Evolutionary conservation across 2,329 filamentous ascomycete species (phyloP), one percentile per base, ranked within the genome.

Genomic region (Ploettnerulaceae sp.): DNA sequence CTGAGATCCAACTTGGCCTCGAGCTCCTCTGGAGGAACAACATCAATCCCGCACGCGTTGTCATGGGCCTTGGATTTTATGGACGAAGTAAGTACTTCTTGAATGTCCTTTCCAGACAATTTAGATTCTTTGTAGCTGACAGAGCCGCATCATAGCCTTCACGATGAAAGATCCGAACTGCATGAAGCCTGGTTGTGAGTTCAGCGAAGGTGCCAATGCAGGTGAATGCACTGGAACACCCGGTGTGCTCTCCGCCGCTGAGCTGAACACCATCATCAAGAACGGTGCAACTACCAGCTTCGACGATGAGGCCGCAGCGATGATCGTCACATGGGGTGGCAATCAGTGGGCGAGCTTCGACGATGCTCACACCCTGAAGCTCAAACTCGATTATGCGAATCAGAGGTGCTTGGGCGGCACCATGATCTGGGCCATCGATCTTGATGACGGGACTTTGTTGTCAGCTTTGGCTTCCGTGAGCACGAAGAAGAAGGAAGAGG

Each of bases 61-160:
- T 57, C 3, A 44, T 78, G 6, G 74, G 74, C 1, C 25, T 71
- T 2, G 69, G 63, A 3, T 75, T 72, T 48, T 76, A 76, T 51
- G 69, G 71, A 4, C 25, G 53, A 12, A 32, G n/a, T n/a, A n/a
- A n/a, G n/a, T n/a, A n/a, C n/a, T n/a, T n/a, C n/a, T n/a, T n/a
- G n/a, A n/a, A n/a, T n/a, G n/a, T n/a, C n/a, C n/a, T n/a, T n/a
- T n/a, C n/a, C n/a, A n/a, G n/a, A n/a, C n/a, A n/a, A n/a, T n/a
- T n/a, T n/a, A n/a, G n/a, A n/a, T n/a, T n/a, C n/a, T n/a, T n/a
- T n/a, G n/a, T n/a, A n/a, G n/a, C n/a, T n/a, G n/a, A n/a, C n/a
- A n/a, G n/a, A n/a, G n/a, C n/a, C n/a, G n/a, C n/a, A n/a, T n/a
- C n/a, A n/a, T n/a, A n/a, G n/a, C n/a, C 26, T 64, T 61, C 36